A percentile compares a stretch with the other conserved stretches of the same genome.
These are phyloP conservation scores for Rhodamnia argentea DNA, from an alignment of 345 rosid species.

Conservation along the genomic window DNA sequence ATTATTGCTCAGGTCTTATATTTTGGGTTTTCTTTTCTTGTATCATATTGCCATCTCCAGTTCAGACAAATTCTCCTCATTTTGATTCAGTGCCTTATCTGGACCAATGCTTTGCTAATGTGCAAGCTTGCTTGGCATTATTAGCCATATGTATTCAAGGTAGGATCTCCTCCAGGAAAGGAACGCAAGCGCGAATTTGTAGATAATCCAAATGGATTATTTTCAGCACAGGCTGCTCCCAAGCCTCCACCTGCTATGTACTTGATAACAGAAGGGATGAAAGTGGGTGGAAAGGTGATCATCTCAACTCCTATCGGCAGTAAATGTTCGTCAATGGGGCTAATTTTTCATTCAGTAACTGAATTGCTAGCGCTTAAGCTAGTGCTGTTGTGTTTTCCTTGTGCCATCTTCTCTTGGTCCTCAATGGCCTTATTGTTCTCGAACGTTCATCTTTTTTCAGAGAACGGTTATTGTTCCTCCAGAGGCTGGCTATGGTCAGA, in stretches of 20 bases:
- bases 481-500: conserved; percentile 70
- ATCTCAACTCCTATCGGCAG: neutral
- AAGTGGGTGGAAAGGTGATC: conserved; percentile 81
- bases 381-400: neutral
- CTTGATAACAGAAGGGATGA: conserved; percentile 68
- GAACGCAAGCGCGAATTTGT: conserved; percentile 83
- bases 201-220: conserved; percentile 86
- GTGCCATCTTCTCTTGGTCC: neutral
- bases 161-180: conserved; percentile 79
- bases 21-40: neutral
- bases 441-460: conserved; percentile 21
- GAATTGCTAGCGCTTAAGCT: neutral
- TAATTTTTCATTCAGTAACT: neutral
- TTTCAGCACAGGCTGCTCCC: conserved; percentile 97
- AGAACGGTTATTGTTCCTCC: conserved; percentile 85
- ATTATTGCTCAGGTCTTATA: conserved; percentile 62
- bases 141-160: conserved; percentile 83
- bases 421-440: neutral
- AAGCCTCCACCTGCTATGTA: conserved; percentile 95
- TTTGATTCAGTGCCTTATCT: neutral
- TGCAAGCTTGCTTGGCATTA: neutral
- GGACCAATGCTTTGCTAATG: neutral
- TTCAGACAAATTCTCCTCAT: neutral
- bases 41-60: neutral
- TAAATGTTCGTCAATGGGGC: neutral